Evolutionary conservation across 148 eudicot species (phyloP).

Genomic region (Rhododendron ovatum): DNA sequence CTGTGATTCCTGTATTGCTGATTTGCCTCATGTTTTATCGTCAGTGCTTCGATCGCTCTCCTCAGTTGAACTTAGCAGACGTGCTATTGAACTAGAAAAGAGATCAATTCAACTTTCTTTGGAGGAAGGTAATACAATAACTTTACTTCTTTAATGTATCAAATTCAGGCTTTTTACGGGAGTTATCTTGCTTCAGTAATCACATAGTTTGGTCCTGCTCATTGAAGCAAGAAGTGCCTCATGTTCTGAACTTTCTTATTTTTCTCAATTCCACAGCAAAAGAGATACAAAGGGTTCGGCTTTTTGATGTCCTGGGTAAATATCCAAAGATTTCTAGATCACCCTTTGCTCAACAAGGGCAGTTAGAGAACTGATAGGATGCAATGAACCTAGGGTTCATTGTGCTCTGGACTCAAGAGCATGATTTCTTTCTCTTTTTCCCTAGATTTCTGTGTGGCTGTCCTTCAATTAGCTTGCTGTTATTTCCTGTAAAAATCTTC

Average conservation of each 20-base stretch:
- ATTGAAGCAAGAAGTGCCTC: not conserved
- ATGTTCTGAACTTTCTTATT: not conserved
- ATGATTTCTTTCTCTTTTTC: not conserved
- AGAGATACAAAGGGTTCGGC: constrained; percentile 63
- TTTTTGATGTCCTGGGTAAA: constrained; percentile 62
- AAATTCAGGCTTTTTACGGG: not conserved
- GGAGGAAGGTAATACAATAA: constrained; percentile 63
- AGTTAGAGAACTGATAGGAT: constrained; percentile 9
- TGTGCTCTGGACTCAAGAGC: not conserved
- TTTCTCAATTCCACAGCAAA: constrained; percentile 35
- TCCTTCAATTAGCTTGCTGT: not conserved
- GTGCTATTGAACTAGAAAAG: constrained; percentile 83
- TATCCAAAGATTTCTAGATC: constrained; percentile 28
- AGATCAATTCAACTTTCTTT: constrained; percentile 79
- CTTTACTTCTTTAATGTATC: not conserved
- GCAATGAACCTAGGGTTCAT: constrained; percentile 4
- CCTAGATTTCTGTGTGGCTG: not conserved
- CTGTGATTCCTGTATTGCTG: not conserved
- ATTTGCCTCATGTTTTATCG: constrained; percentile 13
- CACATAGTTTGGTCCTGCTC: not conserved
- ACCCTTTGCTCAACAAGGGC: constrained; percentile 18
- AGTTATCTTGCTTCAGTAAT: not conserved
- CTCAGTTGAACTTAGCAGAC: constrained; percentile 67
- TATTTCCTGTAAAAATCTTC: constrained; percentile 3
- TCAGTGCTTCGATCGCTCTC: constrained; percentile 87